Conservation (phyloP, 2,329 filamentous ascomycete genomes). For the Juglanconis sp. region DNA sequence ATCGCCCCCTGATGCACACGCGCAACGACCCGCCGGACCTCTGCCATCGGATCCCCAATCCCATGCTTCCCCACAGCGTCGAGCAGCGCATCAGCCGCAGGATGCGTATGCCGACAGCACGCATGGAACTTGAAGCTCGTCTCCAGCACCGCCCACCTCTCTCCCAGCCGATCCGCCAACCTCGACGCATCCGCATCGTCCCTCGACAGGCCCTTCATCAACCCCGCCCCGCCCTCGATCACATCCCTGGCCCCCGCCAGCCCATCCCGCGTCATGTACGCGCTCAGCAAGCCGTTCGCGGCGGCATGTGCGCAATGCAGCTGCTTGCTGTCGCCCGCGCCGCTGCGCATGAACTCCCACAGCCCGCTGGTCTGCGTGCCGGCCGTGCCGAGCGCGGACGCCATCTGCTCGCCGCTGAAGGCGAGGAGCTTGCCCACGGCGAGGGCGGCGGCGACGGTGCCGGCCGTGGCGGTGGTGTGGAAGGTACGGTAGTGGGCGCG, state of each 20-base stretch:
- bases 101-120: constrained; percentile 5
- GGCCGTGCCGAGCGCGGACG: background rate
- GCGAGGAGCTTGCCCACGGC: constrained; percentile 1
- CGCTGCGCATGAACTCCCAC: constrained; percentile 4
- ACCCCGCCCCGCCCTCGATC: background rate
- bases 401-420: background rate
- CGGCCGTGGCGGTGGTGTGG: constrained; percentile 2
- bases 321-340: constrained; percentile 5
- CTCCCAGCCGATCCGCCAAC: background rate
- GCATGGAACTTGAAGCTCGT: constrained; percentile 7
- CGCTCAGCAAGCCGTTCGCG: background rate
- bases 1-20: constrained; percentile 2
- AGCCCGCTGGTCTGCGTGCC: constrained; percentile 2
- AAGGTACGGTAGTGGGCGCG: background rate
- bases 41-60: background rate
- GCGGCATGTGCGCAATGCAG: constrained; percentile 2
- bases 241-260: background rate
- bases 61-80: background rate
- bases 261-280: background rate
- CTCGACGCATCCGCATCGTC: background rate
- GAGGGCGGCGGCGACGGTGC: background rate
- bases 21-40: background rate
- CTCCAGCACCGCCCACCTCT: constrained; percentile 6
- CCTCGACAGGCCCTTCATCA: background rate
- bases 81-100: constrained; percentile 4